Conservation (phyloP, 148 eudicot species). For the Vaccinium corymbosum region DNA sequence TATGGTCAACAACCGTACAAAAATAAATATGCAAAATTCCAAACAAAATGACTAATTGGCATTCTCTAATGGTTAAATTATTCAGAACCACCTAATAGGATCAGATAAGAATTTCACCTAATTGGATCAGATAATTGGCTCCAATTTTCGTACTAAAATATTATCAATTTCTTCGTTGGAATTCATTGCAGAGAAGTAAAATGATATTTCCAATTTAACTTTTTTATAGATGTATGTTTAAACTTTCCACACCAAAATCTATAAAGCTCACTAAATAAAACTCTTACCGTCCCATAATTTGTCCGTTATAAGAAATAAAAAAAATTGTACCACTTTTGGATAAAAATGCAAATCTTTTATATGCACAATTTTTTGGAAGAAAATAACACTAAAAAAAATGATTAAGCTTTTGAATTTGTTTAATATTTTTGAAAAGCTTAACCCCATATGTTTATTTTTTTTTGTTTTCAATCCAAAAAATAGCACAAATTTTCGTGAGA, state of each 20-base stretch:
- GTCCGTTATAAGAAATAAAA: not conserved
- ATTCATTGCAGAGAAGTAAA: not conserved
- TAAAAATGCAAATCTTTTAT: not conserved
- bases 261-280: not conserved
- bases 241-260: not conserved
- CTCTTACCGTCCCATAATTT: not conserved
- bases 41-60: too few relatives aligned
- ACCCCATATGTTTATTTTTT: too few relatives aligned
- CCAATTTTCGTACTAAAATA: not conserved
- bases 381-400: not conserved
- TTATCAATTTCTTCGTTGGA: not conserved
- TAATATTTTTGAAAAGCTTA: not conserved
- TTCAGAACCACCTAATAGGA: not conserved
- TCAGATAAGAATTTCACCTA: not conserved
- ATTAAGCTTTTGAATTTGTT: not conserved
- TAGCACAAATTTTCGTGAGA: too few relatives aligned
- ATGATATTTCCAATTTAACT: not conserved
- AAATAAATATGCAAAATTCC: not conserved
- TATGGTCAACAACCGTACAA: not conserved
- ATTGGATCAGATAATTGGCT: not conserved
- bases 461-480: too few relatives aligned
- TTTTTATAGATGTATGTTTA: not conserved
- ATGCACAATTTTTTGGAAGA: not conserved
- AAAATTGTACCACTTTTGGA: not conserved
- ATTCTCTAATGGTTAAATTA: not conserved